Base-by-base conservation (phyloP, 129 eudicot species). In the Calendula officinalis region DNA sequence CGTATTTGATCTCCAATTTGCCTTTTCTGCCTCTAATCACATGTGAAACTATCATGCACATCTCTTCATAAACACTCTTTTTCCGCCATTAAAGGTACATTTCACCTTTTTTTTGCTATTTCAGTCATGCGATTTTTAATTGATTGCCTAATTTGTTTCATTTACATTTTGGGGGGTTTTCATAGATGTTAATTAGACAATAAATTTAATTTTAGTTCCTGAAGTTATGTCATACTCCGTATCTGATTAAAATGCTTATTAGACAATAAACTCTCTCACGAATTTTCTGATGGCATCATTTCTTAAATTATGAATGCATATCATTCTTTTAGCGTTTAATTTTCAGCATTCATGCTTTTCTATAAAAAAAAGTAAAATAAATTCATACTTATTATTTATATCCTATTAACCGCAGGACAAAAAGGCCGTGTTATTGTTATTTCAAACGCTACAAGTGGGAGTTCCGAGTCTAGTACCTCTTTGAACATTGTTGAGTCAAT, bases 381-480 rank as follows among this genome's bases (percentile, higher is more conserved):
- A n/a, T n/a, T n/a, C 35, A 41, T 41, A 44, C 12, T 55, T 5
- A 40, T 47, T 40, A 8, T 13, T 41, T 62, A 55, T 33, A 41
- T 62, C 43, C 30, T 22, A 11, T 7, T 16, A 11, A 44, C 14
- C 64, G 46, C 73, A 90, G 97, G 75, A 47, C 69, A 70, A 68
- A 74, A 63, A 77, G 57, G 73, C 13, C 87, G 79, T 65, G 58
- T 74, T 68, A 67, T 82, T 8, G 58, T 86, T 57, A 49, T 67
- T 39, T 82, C 82, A 47, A 84, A 77, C 75, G 95, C 97, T 56
- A n/a, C n/a, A n/a, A 79, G 84, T 44, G 92, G 86, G 66, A 82
- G 85, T 77, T 82, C 95, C 3, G 79, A 86, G 59, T 76, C 95
- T 72, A 85, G 90, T 40, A 77, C 86, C 41, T 86, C 95, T 56